phyloP scores from a whole-genome alignment of 805 yeast species.

The Candida alai region DNA sequence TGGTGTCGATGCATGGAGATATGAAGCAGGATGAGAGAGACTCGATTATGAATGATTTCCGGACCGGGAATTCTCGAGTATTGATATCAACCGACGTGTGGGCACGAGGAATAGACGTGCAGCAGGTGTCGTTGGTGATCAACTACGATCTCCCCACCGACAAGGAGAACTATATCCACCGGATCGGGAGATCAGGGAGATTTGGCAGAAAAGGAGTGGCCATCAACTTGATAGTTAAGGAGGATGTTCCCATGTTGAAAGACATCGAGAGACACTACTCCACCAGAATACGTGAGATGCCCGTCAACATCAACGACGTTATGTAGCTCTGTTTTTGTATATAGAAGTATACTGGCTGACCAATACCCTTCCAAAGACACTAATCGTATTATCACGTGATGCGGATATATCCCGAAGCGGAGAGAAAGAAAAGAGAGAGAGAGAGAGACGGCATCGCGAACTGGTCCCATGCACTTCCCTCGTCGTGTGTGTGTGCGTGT shows the following conservation, averaged over 20 bases:
- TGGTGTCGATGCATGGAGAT: slow-evolving; percentile 95
- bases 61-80: slow-evolving; percentile 89
- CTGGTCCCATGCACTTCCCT: too few species aligned
- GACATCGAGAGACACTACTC: slow-evolving; percentile 74
- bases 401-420: too few species aligned
- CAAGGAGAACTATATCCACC: slow-evolving; percentile 93
- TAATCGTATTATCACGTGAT: too few species aligned
- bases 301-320: slow-evolving; percentile 58
- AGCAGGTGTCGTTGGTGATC: slow-evolving; percentile 92
- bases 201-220: slow-evolving; percentile 99
- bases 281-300: slow-evolving; percentile 74
- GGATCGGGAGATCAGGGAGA: slow-evolving; percentile 98
- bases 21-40: slow-evolving; percentile 95
- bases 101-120: slow-evolving; percentile 99
- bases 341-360: too few species aligned
- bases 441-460: too few species aligned
- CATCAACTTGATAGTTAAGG: slow-evolving; percentile 83
- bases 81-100: slow-evolving; percentile 94
- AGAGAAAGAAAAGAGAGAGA: too few species aligned
- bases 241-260: slow-evolving; percentile 69
- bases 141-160: slow-evolving; percentile 92
- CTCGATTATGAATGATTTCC: slow-evolving; percentile 90
- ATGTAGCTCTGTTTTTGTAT: slow-evolving; percentile 10
- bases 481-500: too few species aligned
- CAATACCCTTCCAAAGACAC: too few species aligned